phyloP scores from a whole-genome alignment of 2,329 filamentous ascomycete species.

The Beauveria sp. region DNA sequence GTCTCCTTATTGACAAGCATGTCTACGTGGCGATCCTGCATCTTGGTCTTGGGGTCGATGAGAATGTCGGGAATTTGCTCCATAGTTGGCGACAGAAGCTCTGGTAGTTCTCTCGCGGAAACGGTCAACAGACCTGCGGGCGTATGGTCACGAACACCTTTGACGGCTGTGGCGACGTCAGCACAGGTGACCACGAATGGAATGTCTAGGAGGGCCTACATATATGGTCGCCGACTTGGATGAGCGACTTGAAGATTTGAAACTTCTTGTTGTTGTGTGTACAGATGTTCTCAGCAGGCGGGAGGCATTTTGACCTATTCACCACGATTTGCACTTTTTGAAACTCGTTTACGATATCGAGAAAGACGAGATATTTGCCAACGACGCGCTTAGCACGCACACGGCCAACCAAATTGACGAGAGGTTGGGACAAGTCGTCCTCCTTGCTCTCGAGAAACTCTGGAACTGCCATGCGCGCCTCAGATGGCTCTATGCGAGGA shows the following conservation, averaged over 20 bases:
- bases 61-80: conserved; percentile 69
- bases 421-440: conserved; percentile 19
- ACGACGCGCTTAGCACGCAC: conserved; percentile 62
- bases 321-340: conserved; percentile 69
- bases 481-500: conserved; percentile 25
- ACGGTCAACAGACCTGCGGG: conserved; percentile 70
- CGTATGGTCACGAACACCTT: conserved; percentile 62
- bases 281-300: conserved; percentile 24
- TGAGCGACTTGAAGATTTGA: conserved; percentile 54
- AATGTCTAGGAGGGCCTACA: conserved; percentile 44
- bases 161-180: conserved; percentile 47
- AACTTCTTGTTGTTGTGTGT: conserved; percentile 32
- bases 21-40: conserved; percentile 76
- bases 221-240: conserved; percentile 77
- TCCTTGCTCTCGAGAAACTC: conserved; percentile 26
- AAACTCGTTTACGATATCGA: conserved; percentile 70
- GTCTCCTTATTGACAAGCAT: conserved; percentile 67
- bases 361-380: conserved; percentile 74
- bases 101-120: conserved; percentile 58
- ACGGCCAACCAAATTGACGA: conserved; percentile 48
- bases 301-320: conserved; percentile 48
- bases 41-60: conserved; percentile 62
- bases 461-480: conserved; percentile 23
- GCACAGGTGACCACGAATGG: conserved; percentile 12
- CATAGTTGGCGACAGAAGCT: conserved; percentile 68